Percentiles rank a stretch among this genome's conserved stretches.
phyloP scores from a whole-genome alignment of 2,329 filamentous ascomycete species.

The Sclerotinia minor region DNA sequence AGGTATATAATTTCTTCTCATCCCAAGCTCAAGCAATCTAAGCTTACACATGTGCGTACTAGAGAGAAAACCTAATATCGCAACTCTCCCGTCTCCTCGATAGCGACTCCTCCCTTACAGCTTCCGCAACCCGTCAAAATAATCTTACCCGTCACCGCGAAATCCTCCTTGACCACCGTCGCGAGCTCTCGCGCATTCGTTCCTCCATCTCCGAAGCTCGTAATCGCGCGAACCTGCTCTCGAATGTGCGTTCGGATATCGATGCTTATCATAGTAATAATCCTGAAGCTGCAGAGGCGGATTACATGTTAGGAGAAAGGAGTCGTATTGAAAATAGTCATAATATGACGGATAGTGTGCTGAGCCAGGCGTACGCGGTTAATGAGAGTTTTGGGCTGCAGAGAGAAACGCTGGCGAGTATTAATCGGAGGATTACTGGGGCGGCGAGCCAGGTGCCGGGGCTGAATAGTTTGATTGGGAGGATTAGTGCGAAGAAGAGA shows the following conservation, averaged over 20 bases:
- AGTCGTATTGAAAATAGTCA: conserved; percentile 84
- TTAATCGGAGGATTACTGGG: conserved; percentile 85
- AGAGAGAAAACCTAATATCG: conserved; percentile 79
- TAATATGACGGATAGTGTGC: conserved; percentile 82
- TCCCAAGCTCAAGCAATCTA: background rate
- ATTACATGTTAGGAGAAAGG: conserved; percentile 96
- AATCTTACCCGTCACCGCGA: conserved; percentile 90
- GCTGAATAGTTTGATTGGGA: conserved; percentile 85
- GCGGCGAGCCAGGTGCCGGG: conserved; percentile 91
- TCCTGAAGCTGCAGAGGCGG: conserved; percentile 79
- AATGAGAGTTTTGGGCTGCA: conserved; percentile 89
- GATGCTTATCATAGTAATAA: conserved; percentile 82
- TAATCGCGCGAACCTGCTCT: conserved; percentile 85
- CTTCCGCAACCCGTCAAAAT: conserved; percentile 95
- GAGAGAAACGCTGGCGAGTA: conserved; percentile 81
- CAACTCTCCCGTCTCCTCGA: conserved; percentile 89
- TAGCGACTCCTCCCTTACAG: conserved; percentile 81
- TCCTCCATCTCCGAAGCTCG: conserved; percentile 73
- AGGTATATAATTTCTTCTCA: conserved; percentile 51
- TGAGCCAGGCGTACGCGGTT: conserved; percentile 94
- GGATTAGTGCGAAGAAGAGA: conserved; percentile 92
- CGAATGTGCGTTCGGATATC: conserved; percentile 89
- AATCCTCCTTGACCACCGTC: conserved; percentile 82
- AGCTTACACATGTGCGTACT: conserved; percentile 29
- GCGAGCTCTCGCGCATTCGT: conserved; percentile 75